Evolutionary conservation across 441 rosid genomes (phyloP), one percentile per base, ranked within the genome.

Genomic region (Cnidoscolus chayamansa): DNA sequence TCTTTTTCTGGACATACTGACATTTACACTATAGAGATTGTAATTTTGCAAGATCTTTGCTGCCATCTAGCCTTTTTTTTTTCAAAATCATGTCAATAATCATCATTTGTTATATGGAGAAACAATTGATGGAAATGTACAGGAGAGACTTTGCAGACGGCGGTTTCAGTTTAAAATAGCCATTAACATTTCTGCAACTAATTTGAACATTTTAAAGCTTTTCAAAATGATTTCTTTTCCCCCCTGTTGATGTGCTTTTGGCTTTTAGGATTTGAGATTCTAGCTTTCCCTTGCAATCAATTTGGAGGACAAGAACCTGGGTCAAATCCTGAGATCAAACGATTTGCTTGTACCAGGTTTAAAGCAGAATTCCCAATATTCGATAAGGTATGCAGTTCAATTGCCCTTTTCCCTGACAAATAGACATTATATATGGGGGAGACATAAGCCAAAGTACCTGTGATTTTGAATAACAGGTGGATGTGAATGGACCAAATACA

Each of bases 271-370:
- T 76, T 95, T 68, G 98, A 95, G 83, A 83, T 95, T 80, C 85
- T 95, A 68, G 97, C 96, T 48, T 93, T 95, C 83, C 99, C 98
- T 35, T 95, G 97, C 87, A 94, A 92, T 83, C 98, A 94, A 77
- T 92, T 94, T 79, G 91, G 85, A 5, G 77, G 86, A 56, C 97
- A 94, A 79, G 98, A 94, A 69, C 97, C 97, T 47, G 98, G 97
- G 71, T 87, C 76, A 82, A 92, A 87, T 72, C 82, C 80, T 66
- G 87, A 90, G 81, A 92, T 92, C 64, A 88, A 92, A 77, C 80
- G 86, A 71, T 82, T 85, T 50, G 89, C 83, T 45, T 93, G 98
- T 87, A 76, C 93, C 19, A 77, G 73, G 73, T 91, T 83, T 84
- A 93, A 95, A 86, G 95, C 97, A 13, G 95, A 93, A 70, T 95